These are phyloP conservation scores for Eucalyptus leucophloia DNA, from an alignment of 345 rosid genomes.

Conservation along the genomic window DNA sequence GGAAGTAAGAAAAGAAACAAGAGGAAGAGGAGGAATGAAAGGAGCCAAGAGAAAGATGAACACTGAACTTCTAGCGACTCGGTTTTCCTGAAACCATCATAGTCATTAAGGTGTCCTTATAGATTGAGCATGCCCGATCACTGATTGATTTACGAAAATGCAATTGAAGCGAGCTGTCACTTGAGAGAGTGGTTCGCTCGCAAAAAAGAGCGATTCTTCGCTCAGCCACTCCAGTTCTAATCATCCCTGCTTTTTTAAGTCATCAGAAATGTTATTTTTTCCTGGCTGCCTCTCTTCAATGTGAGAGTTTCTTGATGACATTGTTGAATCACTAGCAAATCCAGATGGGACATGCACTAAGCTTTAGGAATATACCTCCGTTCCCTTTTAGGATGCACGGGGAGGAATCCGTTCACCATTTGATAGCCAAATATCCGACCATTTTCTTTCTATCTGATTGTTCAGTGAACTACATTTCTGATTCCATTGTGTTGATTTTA, in stretches of 20 bases:
- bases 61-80: not conserved
- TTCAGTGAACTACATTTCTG: not conserved
- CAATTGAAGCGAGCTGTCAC: not conserved
- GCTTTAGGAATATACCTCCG: not conserved
- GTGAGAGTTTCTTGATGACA: not conserved
- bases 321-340: not conserved
- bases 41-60: not conserved
- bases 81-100: not conserved
- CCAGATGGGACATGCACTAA: not conserved
- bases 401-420: not conserved
- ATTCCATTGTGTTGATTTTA: not conserved
- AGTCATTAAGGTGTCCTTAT: not conserved
- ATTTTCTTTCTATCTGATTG: not conserved
- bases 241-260: not conserved
- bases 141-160: not conserved
- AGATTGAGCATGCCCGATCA: not conserved
- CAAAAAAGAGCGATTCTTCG: not conserved
- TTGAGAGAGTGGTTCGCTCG: not conserved
- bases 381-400: not conserved
- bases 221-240: not conserved
- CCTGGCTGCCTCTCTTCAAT: not conserved
- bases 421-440: not conserved
- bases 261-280: not conserved
- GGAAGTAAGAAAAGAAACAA: not conserved
- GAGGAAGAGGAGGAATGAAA: not conserved